Conservation (phyloP, 768 basidiomycete species). For the Mycena crocata region DNA sequence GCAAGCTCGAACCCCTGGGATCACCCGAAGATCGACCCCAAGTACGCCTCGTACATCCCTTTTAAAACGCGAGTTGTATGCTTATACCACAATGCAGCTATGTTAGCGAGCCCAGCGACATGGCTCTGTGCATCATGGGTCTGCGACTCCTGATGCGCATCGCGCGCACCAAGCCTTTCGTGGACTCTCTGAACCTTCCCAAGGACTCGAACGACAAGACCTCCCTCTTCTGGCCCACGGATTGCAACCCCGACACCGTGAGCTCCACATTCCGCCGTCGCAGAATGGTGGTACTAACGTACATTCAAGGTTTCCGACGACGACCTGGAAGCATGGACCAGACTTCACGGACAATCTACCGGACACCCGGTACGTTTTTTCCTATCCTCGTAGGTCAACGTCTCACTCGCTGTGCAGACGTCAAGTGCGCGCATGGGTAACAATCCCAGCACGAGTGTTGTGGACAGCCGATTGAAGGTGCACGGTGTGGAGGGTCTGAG, state of each 20-base stretch:
- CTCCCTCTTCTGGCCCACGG: constrained; percentile 37
- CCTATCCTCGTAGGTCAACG: not conserved
- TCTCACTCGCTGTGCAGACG: constrained; percentile 17
- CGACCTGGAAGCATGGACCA: constrained; percentile 19
- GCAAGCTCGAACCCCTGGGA: constrained; percentile 20
- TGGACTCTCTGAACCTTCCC: constrained; percentile 10
- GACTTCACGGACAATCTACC: constrained; percentile 23
- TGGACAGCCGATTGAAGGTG: constrained; percentile 32
- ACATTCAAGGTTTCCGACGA: constrained; percentile 25
- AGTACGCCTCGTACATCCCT: constrained; percentile 1
- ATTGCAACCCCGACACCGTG: constrained; percentile 28
- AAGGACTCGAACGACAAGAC: constrained; percentile 23
- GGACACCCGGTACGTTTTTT: constrained; percentile 26
- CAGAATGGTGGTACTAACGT: too few species aligned
- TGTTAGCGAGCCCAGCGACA: constrained; percentile 32
- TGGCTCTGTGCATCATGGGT: constrained; percentile 31
- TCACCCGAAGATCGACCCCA: constrained; percentile 27
- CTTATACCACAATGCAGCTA: constrained; percentile 23
- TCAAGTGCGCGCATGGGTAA: constrained; percentile 36
- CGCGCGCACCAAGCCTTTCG: constrained; percentile 31
- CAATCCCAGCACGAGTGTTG: constrained; percentile 31
- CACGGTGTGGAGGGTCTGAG: constrained; percentile 37
- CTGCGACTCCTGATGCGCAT: constrained; percentile 37
- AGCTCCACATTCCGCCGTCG: not conserved
- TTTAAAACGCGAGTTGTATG: not conserved